Base-by-base conservation (phyloP, 1,284 basidiomycete species). In the Puccinia polysora region DNA sequence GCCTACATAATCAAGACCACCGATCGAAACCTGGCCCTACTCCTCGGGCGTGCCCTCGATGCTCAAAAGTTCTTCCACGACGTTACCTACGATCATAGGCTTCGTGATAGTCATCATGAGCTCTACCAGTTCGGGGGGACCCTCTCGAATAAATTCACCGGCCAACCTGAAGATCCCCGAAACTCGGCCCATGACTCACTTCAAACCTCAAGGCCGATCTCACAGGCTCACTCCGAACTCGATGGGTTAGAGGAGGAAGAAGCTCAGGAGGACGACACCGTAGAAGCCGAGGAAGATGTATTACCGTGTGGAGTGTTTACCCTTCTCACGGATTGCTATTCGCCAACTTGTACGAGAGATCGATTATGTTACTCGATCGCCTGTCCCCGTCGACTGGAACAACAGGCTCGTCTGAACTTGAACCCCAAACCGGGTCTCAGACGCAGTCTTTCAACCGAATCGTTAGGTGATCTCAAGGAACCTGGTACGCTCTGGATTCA, bases 41-140 rank as follows among this genome's bases (percentile, higher is more conserved):
- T 99, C 2, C 85, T 98, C 10, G 96, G 96, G 14, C 86, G 96
- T 59, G 93, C 95, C 4, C 84, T 99, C 70, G 96, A 98, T 79
- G 90, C 93, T 14, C 96, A 98, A 82, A 98, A 97, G 82, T 97
- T 95, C 82, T 98, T 98, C 80, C 96, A 99, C 80, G 96, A 97
- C 78, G 96, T 98, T 75, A 97, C 95, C 6, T 99, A 98, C 79
- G 94, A 97, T 78, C 96, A 98, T 80, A 87, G 95, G 14, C 80
- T 99, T 74, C 84, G 96, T 62, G 96, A 98, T 81, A 91, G 87
- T 76, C 83, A 87, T 1, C 84, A 86, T 74, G 96, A 98, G 81
- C 82, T 99, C 34, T 99, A 97, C 81, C 94, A 96, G 80, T 97
- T 99, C 82, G 80, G 80, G 62, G 81, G 82, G 59, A 76, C 76